Percentiles rank a stretch among this genome's conserved stretches.
Conservation (phyloP, 2,329 filamentous ascomycete genomes). For the Capronia coronata region DNA sequence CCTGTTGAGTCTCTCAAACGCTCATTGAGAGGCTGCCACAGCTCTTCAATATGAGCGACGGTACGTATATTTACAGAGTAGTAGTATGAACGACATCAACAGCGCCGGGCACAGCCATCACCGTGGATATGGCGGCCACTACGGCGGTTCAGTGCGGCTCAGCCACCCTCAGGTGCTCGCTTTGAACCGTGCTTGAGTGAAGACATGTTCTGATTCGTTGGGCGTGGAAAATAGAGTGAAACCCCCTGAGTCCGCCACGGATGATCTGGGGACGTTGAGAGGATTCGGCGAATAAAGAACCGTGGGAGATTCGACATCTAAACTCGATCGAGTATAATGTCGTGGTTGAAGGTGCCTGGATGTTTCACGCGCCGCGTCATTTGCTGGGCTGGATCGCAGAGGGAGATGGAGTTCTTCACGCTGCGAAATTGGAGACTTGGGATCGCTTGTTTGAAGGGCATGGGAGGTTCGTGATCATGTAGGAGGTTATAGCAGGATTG, state of each 20-base stretch:
- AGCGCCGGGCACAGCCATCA: too few species aligned
- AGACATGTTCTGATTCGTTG: neutral
- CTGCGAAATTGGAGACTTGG: too few species aligned
- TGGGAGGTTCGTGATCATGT: too few species aligned
- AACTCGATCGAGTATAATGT: neutral
- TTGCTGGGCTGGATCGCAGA: neutral
- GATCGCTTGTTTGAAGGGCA: too few species aligned
- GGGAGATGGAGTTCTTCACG: too few species aligned
- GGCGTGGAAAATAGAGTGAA: neutral
- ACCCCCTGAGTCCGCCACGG: conserved; percentile 3
- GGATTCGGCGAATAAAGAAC: neutral
- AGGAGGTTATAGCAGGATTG: too few species aligned
- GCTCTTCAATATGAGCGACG: too few species aligned
- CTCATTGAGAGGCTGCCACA: too few species aligned
- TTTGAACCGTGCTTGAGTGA: neutral
- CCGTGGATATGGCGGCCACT: neutral
- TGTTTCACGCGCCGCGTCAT: conserved; percentile 24
- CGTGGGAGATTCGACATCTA: neutral
- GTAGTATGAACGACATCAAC: too few species aligned
- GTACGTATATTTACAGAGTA: too few species aligned
- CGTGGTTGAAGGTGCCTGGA: neutral
- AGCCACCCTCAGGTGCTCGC: neutral
- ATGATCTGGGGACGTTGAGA: neutral
- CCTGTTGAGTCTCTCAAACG: too few species aligned
- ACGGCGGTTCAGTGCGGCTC: neutral